Base-by-base conservation (phyloP, 2,329 filamentous ascomycete species). In the Cladosporium colombiae region DNA sequence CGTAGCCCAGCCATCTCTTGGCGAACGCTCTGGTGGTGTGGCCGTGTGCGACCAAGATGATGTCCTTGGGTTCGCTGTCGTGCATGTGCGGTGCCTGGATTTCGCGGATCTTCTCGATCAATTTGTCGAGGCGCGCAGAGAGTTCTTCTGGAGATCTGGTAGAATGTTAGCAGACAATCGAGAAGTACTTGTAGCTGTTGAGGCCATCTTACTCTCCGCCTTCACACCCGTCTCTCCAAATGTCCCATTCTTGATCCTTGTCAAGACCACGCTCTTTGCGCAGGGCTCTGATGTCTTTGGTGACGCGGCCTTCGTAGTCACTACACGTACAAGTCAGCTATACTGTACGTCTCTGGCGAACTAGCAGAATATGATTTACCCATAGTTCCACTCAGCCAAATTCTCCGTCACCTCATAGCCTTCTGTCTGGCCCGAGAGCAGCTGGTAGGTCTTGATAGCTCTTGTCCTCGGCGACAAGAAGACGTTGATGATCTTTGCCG, bases 331-430 rank as follows among this genome's bases (percentile, higher is more conserved):
- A 35, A 55, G 44, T 62, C 31, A 53, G 37, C 23, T n/a, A 33
- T 7, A 29, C 6, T 52, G 3, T 52, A 23, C 14, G 13, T 52
- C 2, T 55, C 27, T 6, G 21, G 3, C 25, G 25, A 18, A 6
- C 18, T 0, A 18, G 50, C 50, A 53, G 31, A 13, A 55, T 1
- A 33, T 40, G n/a, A 66, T 64, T 37, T 62, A 74, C 73, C 74
- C 92, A 74, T 96, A 96, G 78, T 95, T 89, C 92, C 92, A 95
- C 77, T 95, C 91, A 18, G 90, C 85, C 65, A 96, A 87, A 67
- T 88, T 88, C 61, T 91, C 85, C 1, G 89, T 83, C 25, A 93
- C 82, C 29, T 81, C 79, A 50, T 72, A 74, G 7, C 70, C 72
- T 16, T 70, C 35, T 67, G 68, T 72, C 35, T 75, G 71, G 5